Percentiles rank a stretch among this genome's conserved stretches.
These are phyloP conservation scores for Phytopythium aichiense DNA, from an alignment of 352 stramenopile species.

Conservation along the genomic window DNA sequence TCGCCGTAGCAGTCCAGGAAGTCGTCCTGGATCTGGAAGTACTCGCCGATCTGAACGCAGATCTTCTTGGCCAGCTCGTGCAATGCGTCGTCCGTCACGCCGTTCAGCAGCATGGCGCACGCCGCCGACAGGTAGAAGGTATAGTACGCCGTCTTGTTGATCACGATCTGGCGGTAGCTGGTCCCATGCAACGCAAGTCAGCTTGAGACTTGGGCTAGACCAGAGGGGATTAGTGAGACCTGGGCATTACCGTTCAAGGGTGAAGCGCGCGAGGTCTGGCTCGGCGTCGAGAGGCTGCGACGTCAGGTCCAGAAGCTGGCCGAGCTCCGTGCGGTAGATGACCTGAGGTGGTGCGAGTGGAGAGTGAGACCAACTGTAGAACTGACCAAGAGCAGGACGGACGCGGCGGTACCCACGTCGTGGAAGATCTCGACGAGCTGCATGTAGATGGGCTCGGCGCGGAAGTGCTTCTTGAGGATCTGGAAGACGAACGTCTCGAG, in stretches of 20 bases:
- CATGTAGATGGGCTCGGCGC: conserved; percentile 84
- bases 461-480: conserved; percentile 88
- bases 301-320: conserved; percentile 91
- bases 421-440: conserved; percentile 96
- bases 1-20: conserved; percentile 98
- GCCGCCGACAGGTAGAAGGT: conserved; percentile 98
- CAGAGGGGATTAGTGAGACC: conserved; percentile 10
- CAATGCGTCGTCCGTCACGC: conserved; percentile 71
- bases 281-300: conserved; percentile 80
- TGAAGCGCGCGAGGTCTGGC: conserved; percentile 91
- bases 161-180: conserved; percentile 91
- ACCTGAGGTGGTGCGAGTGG: conserved; percentile 49
- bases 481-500: conserved; percentile 93
- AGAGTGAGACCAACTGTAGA: too few species aligned
- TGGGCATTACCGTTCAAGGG: conserved; percentile 78
- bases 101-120: conserved; percentile 88
- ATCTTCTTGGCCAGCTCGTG: conserved; percentile 92
- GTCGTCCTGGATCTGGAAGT: conserved; percentile 99
- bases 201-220: neutral
- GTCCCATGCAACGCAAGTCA: neutral
- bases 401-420: conserved; percentile 34
- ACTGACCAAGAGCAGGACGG: neutral
- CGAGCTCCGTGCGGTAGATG: conserved; percentile 97
- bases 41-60: conserved; percentile 96
- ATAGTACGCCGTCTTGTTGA: conserved; percentile 99